phyloP scores from a whole-genome alignment of 495 filamentous ascomycete genomes.

The Hypoxylon intermedium region DNA sequence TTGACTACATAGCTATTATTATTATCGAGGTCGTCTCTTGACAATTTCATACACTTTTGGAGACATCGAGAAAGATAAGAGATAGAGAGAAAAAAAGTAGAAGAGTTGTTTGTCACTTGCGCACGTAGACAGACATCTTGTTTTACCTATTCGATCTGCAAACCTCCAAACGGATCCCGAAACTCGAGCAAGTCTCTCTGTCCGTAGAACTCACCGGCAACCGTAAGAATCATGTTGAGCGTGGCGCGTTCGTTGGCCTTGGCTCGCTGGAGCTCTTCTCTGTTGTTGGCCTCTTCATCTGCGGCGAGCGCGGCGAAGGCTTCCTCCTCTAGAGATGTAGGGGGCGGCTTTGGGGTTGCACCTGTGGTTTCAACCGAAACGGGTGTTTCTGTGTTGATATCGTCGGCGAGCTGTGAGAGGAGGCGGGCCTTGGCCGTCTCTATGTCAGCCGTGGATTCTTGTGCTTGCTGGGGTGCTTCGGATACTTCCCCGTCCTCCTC shows the following conservation, averaged over 20 bases:
- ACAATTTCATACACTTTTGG: too few relatives aligned
- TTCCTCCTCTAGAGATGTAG: constrained; percentile 24
- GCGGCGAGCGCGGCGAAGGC: constrained; percentile 33
- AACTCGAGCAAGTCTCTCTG: constrained; percentile 85
- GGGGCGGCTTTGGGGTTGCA: constrained; percentile 6
- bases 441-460: constrained; percentile 52
- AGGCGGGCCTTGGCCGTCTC: constrained; percentile 67
- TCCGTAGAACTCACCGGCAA: constrained; percentile 89
- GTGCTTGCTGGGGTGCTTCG: constrained; percentile 39
- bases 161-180: constrained; percentile 60
- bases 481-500: constrained; percentile 52
- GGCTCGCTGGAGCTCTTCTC: constrained; percentile 26
- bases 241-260: constrained; percentile 61
- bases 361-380: neutral
- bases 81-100: neutral
- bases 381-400: constrained; percentile 18
- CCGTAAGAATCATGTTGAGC: constrained; percentile 89
- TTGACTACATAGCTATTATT: too few relatives aligned
- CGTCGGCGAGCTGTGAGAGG: constrained; percentile 54
- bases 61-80: too few relatives aligned
- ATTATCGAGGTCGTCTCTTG: too few relatives aligned
- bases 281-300: constrained; percentile 21
- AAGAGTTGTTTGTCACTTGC: neutral
- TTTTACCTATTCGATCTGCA: constrained; percentile 34
- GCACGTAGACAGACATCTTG: neutral